A percentile compares a stretch with the other conserved stretches of the same genome.
These are phyloP conservation scores for Elymus sibiricus DNA, from an alignment of 176 grass and related monocot genomes.

Conservation along the genomic window DNA sequence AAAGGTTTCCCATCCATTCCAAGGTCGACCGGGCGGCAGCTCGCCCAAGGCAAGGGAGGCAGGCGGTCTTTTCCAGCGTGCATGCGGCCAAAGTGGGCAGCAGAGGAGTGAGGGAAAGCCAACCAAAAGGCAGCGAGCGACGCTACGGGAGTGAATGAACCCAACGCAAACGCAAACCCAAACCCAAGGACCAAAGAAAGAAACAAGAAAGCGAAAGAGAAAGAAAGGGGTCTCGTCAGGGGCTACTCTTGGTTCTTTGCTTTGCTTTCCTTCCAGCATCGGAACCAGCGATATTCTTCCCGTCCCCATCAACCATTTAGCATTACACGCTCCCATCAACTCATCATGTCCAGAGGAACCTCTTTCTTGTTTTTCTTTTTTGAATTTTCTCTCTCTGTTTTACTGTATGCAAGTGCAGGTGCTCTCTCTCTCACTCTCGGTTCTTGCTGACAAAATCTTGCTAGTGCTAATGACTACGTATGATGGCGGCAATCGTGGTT, in stretches of 20 bases:
- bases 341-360: neutral
- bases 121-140: neutral
- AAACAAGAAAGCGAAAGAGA: neutral
- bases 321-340: neutral
- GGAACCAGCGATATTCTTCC: conserved; percentile 42
- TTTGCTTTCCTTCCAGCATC: neutral
- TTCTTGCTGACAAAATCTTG: too few species aligned
- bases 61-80: conserved; percentile 14
- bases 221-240: neutral
- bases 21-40: conserved; percentile 20
- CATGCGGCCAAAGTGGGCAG: conserved; percentile 26
- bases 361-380: too few species aligned
- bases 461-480: too few species aligned
- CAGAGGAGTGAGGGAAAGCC: neutral
- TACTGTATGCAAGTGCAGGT: too few species aligned
- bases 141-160: conserved; percentile 9
- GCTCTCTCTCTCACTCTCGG: too few species aligned
- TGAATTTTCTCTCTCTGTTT: too few species aligned
- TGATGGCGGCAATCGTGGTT: too few species aligned
- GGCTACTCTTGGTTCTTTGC: too few species aligned
- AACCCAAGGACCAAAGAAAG: conserved; percentile 10
- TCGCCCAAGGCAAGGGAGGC: conserved; percentile 8
- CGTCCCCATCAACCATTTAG: neutral
- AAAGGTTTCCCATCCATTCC: neutral
- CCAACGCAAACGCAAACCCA: neutral